These are phyloP conservation scores for Geranomyces michiganensis DNA, from an alignment of 192 early-diverging fungal genomes.

Conservation along the genomic window DNA sequence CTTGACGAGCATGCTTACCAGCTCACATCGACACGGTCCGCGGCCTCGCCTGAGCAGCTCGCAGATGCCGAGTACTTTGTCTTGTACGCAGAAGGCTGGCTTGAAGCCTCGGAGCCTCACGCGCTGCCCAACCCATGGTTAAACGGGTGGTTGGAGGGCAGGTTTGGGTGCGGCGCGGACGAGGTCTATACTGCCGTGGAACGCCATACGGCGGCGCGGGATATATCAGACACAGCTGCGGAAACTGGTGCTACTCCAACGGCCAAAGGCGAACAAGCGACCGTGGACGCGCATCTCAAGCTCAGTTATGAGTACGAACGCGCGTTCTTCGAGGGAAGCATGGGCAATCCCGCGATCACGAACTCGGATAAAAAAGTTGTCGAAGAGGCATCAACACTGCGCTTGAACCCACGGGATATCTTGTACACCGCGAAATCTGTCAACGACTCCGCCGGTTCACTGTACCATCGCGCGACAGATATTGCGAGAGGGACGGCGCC, in stretches of 20 bases:
- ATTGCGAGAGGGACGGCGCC: too few species aligned
- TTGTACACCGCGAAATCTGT: too few species aligned
- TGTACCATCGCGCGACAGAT: too few species aligned
- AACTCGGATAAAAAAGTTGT: not conserved
- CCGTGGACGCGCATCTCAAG: constrained; percentile 16
- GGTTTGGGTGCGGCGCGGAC: constrained; percentile 9
- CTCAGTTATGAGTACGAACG: constrained; percentile 22
- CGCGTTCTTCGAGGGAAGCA: not conserved
- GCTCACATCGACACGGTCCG: constrained; percentile 7
- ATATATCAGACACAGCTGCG: not conserved
- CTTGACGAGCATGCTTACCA: constrained; percentile 27
- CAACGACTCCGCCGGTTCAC: too few species aligned
- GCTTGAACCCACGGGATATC: too few species aligned
- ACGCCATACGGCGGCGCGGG: not conserved
- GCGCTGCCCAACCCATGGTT: constrained; percentile 26
- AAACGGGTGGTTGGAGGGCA: constrained; percentile 30
- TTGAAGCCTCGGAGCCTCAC: constrained; percentile 18
- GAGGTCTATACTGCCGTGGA: constrained; percentile 15
- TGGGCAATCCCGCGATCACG: not conserved
- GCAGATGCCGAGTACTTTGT: constrained; percentile 28
- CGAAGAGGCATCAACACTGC: too few species aligned
- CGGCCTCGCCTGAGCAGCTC: constrained; percentile 10
- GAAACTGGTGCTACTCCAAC: not conserved
- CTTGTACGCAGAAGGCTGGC: constrained; percentile 29
- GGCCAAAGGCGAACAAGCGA: not conserved